These are phyloP conservation scores for Mantamonas sphyraenae DNA, from an alignment of 78 protist species.

Conservation along the genomic window DNA sequence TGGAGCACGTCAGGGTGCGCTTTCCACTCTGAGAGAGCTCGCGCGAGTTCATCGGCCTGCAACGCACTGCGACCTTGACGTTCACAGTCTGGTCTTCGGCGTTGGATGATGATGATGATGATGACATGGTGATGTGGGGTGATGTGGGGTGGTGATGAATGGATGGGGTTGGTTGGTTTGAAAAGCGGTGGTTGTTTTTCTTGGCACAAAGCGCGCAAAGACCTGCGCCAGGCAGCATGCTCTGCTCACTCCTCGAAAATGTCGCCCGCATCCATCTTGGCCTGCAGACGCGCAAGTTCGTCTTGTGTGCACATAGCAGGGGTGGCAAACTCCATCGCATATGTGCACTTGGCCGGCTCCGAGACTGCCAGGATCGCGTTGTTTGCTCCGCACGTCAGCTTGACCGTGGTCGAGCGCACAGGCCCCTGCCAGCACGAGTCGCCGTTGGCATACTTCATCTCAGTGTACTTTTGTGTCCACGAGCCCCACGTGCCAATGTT, in stretches of 20 bases:
- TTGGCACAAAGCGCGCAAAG: too few relatives aligned
- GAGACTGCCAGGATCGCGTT: neutral
- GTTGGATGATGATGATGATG: too few relatives aligned
- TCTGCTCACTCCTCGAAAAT: too few relatives aligned
- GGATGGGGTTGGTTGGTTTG: too few relatives aligned
- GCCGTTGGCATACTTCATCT: conserved; percentile 5
- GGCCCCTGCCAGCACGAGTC: conserved; percentile 30
- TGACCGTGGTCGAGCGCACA: conserved; percentile 6
- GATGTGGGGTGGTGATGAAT: too few relatives aligned
- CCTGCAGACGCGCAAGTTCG: neutral
- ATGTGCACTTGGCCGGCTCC: conserved; percentile 35
- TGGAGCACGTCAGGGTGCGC: neutral
- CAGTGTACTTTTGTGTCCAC: neutral
- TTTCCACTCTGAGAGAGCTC: too few relatives aligned
- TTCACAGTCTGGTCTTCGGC: neutral
- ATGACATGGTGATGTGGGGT: too few relatives aligned
- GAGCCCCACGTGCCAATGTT: neutral
- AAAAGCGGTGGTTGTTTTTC: too few relatives aligned
- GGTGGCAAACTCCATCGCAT: conserved; percentile 20
- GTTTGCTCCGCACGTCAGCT: conserved; percentile 9
- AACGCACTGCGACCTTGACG: conserved; percentile 16
- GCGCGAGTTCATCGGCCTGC: conserved; percentile 9
- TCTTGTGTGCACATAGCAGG: conserved; percentile 21
- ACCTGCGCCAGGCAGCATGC: too few relatives aligned
- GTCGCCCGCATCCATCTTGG: too few relatives aligned